These are phyloP conservation scores for Hypoxylon subgilvum DNA, from an alignment of 495 filamentous ascomycete species.

Conservation along the genomic window DNA sequence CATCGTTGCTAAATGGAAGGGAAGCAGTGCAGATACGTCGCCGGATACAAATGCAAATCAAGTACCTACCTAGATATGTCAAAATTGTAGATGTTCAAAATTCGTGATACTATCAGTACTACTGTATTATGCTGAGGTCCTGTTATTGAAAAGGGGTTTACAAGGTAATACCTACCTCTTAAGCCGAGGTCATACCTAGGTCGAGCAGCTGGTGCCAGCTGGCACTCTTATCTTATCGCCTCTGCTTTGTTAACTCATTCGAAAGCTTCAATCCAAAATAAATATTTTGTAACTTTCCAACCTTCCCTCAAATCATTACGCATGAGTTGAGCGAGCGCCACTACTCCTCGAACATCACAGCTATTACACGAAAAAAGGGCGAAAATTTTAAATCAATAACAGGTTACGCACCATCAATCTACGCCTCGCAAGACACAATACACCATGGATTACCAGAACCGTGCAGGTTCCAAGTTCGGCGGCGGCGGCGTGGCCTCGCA, in stretches of 20 bases:
- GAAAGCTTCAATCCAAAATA: not conserved
- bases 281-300: not conserved
- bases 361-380: too few species aligned
- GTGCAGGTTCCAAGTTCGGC: slow-evolving; percentile 96
- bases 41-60: slow-evolving; percentile 8
- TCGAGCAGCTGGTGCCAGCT: not conserved
- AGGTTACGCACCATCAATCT: not conserved
- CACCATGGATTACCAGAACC: slow-evolving; percentile 77
- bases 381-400: too few species aligned
- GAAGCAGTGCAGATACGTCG: not conserved
- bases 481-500: slow-evolving; percentile 95
- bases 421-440: not conserved
- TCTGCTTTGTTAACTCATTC: slow-evolving; percentile 8
- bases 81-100: slow-evolving; percentile 1
- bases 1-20: not conserved
- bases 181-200: too few species aligned
- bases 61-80: slow-evolving; percentile 16
- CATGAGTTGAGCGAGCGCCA: too few species aligned
- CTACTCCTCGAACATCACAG: too few species aligned
- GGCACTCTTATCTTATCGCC: slow-evolving; percentile 31
- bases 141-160: not conserved
- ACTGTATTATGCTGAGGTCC: too few species aligned
- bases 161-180: too few species aligned
- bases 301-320: not conserved
- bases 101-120: not conserved